Base-by-base conservation (phyloP, 352 stramenopile species). In the Phytopythium helicoides region DNA sequence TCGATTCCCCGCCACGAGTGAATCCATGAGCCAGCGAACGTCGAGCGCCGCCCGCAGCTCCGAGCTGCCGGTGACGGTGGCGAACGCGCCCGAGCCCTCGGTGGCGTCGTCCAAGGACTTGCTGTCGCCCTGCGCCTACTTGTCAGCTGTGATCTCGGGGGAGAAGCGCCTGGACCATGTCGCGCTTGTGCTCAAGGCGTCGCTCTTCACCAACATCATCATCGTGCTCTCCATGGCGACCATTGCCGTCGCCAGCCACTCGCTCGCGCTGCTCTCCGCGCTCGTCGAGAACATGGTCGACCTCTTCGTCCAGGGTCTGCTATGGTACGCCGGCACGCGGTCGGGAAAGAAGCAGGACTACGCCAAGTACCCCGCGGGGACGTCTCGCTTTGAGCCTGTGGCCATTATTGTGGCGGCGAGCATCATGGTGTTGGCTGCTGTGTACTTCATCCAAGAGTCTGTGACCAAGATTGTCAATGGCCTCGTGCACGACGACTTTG, bases 341-440 rank as follows among this genome's bases (percentile, higher is more conserved):
- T 84, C 60, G 0, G 75, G 65, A 11, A 89, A 86, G 64, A 84
- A 86, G 50, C 81, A 81, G 39, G 73, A 84, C 52, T 88, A 87
- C 22, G 87, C 85, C 47, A 90, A 97, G 70, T 98, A 97, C 68
- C 95, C 93, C 92, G 15, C 85, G 82, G 3, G 82, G 92, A 12
- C 97, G 97, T 64, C 98, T 93, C 92, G 47, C 97, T 51, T 73
- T 82, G 10, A 98, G 98, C 65, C 56, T 98, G 79, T 98, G 31
- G 96, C 86, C 34, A 89, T 96, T 45, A 98, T 93, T 8, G 98
- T 98, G 63, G 63, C 98, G 15, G 92, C 87, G 22, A 80, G 97
- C 14, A 92, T 90, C 37, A n/a, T n/a, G n/a, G n/a, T n/a, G n/a
- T n/a, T n/a, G n/a, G n/a, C n/a, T n/a, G n/a, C n/a, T n/a, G n/a